Evolutionary conservation across 202 grass and related monocot genomes (phyloP), one percentile per base, ranked within the genome.

Genomic region (Digitaria exilis): DNA sequence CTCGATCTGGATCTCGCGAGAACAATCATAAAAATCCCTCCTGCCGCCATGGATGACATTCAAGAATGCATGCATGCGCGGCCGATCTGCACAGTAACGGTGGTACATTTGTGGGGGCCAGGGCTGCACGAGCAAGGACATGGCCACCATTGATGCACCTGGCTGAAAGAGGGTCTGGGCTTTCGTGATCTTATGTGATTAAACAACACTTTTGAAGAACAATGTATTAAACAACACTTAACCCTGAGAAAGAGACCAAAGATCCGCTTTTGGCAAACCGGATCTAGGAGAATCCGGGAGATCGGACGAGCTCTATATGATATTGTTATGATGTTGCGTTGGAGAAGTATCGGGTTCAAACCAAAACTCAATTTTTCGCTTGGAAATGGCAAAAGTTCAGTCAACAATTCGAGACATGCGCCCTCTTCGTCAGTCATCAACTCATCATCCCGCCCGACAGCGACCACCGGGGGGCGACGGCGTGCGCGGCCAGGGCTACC

Each of bases 11-110:
- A 87, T 80, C 84, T 48, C 69, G 61, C 13, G 51, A 75, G 88
- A 83, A 90, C 70, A 84, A 84, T 76, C 88, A 70, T 84, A 70
- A 80, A 70, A 80, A 90, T 70, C 74, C 79, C 61, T 39, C 52
- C 69, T 87, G 82, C 46, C 56, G 37, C 37, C 44, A 46, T 44
- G 43, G 43, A 72, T 25, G 41, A 18, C 83, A 73, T 86, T 82
- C 37, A 86, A 86, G 77, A 34, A 0, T 21, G 34, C 49, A 2
- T n/a, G 59, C 77, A 75, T 72, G 48, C 80, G 11, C 51, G 65
- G 16, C 74, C 69, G 65, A 75, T 82, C 79, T 61, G 37, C 12
- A 59, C 66, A n/a, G 64, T 30, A 13, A 10, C 3, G 17, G 37
- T 10, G 65, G 51, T 70, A 34, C 59, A 28, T 48, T 48, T 73